Evolutionary conservation across 2,329 filamentous ascomycete species (phyloP), one percentile per base, ranked within the genome.

Genomic region (Neofusicoccum umdonicola): DNA sequence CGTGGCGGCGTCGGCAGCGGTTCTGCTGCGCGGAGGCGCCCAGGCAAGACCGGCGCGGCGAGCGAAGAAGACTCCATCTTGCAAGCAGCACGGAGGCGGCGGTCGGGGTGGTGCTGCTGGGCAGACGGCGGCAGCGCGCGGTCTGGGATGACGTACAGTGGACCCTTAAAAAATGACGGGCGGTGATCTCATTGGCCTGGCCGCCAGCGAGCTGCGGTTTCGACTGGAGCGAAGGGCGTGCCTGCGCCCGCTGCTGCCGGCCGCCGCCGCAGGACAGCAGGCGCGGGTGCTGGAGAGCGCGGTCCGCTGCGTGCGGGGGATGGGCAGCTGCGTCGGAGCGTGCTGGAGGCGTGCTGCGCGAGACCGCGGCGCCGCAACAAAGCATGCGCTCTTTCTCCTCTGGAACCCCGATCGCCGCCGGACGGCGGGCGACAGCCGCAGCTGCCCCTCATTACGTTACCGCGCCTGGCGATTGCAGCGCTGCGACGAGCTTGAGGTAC

Each of bases 361-460:
- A 19, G 15, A 9, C 22, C 34, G 54, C 41, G 35, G 15, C 54
- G 54, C 41, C 27, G 56, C 56, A 47, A 60, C 56, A 60, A 60
- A 60, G 56, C 41, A 34, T 60, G 41, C 42, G 42, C 54, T 58
- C 54, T 47, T 60, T 47, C 56, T 60, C 22, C 54, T 13, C 15
- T 35, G 27, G 31, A 12, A 34, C 50, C 41, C 48, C 61, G 61
- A 51, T 45, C 61, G 48, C 48, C 48, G 61, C 39, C 51, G 60
- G 45, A 15, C 27, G 4, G 27, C 27, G 27, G 27, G 19, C 35
- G 37, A 17, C 47, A n/a, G 58, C 44, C 35, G 58, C 45, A 41
- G 58, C 61, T 63, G 61, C 61, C 61, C 61, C 61, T 63, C 61
- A 63, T 56, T 48, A 56, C 61, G 50, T 56, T 63, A 44, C 56